Percentiles rank a stretch among this genome's conserved stretches.
Conservation (phyloP, 345 rosid species). For the Pugionium cornutum region DNA sequence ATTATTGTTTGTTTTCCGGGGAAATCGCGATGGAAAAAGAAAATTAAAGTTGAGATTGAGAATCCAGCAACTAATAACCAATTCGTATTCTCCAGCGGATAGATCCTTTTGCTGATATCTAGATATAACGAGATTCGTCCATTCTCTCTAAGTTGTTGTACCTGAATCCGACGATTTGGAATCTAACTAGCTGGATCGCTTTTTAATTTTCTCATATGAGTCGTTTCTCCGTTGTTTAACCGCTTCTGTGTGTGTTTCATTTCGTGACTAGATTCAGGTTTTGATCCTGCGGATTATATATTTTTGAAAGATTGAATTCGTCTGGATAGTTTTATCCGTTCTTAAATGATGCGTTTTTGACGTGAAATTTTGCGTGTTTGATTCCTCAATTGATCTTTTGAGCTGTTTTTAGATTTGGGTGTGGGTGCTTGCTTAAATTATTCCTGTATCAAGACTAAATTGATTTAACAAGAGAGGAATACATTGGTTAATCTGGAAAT, state of each 20-base stretch:
- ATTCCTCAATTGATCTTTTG: conserved; percentile 6
- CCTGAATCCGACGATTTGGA: conserved; percentile 27
- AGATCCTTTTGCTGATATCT: conserved; percentile 24
- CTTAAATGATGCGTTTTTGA: conserved; percentile 18
- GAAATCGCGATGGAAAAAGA: conserved; percentile 4
- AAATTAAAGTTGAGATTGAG: conserved; percentile 29
- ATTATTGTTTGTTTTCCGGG: conserved; percentile 20
- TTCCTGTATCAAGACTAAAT: background rate
- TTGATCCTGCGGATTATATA: background rate
- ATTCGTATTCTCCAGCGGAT: background rate
- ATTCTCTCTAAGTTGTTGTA: conserved; percentile 25
- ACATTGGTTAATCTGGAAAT: conserved; percentile 23
- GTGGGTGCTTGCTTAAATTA: background rate
- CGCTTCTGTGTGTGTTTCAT: background rate
- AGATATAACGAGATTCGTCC: conserved; percentile 13
- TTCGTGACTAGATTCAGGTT: conserved; percentile 27
- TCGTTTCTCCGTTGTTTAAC: background rate
- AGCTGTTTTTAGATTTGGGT: conserved; percentile 4
- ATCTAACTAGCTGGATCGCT: conserved; percentile 32
- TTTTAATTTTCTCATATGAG: background rate
- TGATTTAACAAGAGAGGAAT: conserved; percentile 12
- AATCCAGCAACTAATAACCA: conserved; percentile 21
- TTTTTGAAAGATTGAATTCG: background rate
- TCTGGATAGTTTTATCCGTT: background rate
- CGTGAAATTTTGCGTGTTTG: background rate